These are phyloP conservation scores for Irpex sp. DNA, from an alignment of 1,284 basidiomycete genomes.

Conservation along the genomic window DNA sequence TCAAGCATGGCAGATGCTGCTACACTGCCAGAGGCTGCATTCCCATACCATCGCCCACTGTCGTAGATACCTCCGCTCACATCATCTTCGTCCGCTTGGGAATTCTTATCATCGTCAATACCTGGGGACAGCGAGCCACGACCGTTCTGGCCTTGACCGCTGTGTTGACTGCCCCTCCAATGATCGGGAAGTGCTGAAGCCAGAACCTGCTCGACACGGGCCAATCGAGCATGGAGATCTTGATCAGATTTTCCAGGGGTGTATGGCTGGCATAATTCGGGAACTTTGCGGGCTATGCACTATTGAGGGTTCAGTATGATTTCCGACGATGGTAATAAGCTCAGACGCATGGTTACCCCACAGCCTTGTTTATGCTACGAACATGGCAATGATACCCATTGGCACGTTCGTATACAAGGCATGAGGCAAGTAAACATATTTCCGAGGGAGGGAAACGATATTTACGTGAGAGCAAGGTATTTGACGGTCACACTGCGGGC, in stretches of 20 bases:
- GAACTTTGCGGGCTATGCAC: constrained; percentile 80
- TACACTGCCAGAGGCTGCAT: constrained; percentile 73
- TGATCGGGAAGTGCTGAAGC: constrained; percentile 75
- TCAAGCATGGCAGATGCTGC: constrained; percentile 74
- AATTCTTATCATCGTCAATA: constrained; percentile 60
- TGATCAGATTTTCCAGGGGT: constrained; percentile 82
- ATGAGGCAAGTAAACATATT: background rate
- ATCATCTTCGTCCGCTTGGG: constrained; percentile 70
- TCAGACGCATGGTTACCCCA: constrained; percentile 1
- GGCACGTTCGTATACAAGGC: background rate
- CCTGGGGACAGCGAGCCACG: constrained; percentile 44
- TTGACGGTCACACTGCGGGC: constrained; percentile 72
- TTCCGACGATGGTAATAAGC: background rate
- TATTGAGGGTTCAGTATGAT: constrained; percentile 24
- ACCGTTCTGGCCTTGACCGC: constrained; percentile 28
- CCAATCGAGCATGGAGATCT: constrained; percentile 67
- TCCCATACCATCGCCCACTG: constrained; percentile 82
- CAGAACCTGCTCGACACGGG: constrained; percentile 74
- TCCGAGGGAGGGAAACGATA: constrained; percentile 6
- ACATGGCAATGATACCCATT: background rate
- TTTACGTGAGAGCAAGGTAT: constrained; percentile 76
- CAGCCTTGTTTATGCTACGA: background rate
- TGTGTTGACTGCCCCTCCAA: constrained; percentile 36
- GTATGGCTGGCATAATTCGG: constrained; percentile 80
- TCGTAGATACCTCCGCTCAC: constrained; percentile 73